Evolutionary conservation across 441 rosid genomes (phyloP), one percentile per base, ranked within the genome.

Genomic region (Gossypium davidsonii): DNA sequence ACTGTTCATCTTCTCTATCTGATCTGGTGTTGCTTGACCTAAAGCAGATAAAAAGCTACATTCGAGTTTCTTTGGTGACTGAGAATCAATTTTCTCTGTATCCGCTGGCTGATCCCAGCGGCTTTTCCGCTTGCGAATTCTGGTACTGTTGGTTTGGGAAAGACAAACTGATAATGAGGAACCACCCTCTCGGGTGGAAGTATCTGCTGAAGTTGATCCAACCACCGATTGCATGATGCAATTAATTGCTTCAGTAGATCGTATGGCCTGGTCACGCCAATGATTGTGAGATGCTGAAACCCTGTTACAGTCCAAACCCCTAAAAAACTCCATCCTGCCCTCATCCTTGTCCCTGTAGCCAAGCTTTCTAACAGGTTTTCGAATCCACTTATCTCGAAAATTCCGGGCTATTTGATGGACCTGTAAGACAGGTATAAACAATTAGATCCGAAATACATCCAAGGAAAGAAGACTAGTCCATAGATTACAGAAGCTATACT

Each of bases 391-490:
- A 78, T 95, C 96, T 65, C 99, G 84, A 71, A 95, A 95, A 80
- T 80, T 88, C 12, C 99, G 86, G 20, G 99, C 98, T 79, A 88
- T 92, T 86, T 90, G 96, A 83, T 95, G 98, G 85, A 95, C 97
- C 99, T 95, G 86, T 64, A 75, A 62, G 49, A 66, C 71, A 63
- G 17, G 53, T 52, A 20, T 46, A 51, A 65, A 34, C 51, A 60
- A 58, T 77, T 44, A 63, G 28, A 72, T 67, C 60, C 46, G 3
- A 9, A 53, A 44, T 51, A 66, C 67, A 48, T 37, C n/a, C 26
- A 68, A 56, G 61, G 15, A 55, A 42, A 39, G 9, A 56, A 67
- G 15, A 2, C 0, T 46, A 31, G 15, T 46, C 49, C 23, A n/a
- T 18, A 52, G 17, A 17, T 28, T 7, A 49, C 12, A 60, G 49